Base-by-base conservation (phyloP, 345 rosid species). In the Trapa incisa region DNA sequence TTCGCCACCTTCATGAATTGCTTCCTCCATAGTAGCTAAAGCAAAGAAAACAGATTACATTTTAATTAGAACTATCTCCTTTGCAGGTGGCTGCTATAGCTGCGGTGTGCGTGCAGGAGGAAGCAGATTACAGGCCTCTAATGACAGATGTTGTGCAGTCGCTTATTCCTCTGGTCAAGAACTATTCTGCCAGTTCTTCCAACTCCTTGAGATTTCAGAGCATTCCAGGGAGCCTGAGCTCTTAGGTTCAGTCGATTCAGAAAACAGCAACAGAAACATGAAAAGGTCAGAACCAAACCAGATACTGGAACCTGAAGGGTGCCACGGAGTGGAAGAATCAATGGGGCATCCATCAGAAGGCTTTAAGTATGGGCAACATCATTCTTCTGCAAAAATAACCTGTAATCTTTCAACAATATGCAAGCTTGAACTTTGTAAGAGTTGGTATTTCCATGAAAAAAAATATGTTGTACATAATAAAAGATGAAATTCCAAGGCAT, bases 91-190 rank as follows among this genome's bases (percentile, higher is more conserved):
- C 98, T 43, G 96, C 98, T 37, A 86, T 92, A 74, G 96, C 98
- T 71, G 93, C 96, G 8, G 78, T 92, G 80, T 92, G 98, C 68
- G 89, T 88, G 69, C 98, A 89, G 74, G 72, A 84, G 41, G 98
- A 89, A 83, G 89, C 96, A 74, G 92, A 82, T 79, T 92, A 89
- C 70, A 75, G 98, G 71, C 98, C 96, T 33, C 72, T 92, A 60
- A 92, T 92, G 89, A 86, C 85, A 16, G 96, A 92, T 70, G 89
- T 92, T 15, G 98, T 86, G 37, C 98, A 92, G 75, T 92, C 98
- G 14, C 78, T 92, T 5, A 70, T 92, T 72, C 98, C 98, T 61
- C 64, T 92, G 50, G 86, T 81, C 47, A 92, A 84, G 83, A 81
- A 84, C 73, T 78, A 75, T 64, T 73, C 75, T 13, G 42, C 68